Percentiles rank a stretch among this genome's conserved stretches.
Evolutionary conservation across 176 grass and related monocot species (phyloP).

Genomic region (Panicum miliaceum): DNA sequence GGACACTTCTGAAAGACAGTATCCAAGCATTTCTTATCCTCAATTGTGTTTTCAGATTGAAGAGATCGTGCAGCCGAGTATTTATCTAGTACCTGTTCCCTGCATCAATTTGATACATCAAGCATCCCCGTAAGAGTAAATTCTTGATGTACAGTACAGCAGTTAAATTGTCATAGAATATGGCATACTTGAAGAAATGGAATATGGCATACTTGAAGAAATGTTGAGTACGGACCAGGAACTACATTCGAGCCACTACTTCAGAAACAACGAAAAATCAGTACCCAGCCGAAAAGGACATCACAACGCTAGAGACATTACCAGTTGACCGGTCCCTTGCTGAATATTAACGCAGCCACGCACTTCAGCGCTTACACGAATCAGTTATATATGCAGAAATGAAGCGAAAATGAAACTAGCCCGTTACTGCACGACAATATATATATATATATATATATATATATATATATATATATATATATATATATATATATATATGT

Average conservation of each 20-base stretch:
- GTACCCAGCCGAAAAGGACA: not conserved
- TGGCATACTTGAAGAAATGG: not conserved
- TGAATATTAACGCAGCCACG: not conserved
- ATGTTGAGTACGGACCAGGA: not conserved
- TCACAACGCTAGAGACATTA: not conserved
- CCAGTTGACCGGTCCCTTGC: not conserved
- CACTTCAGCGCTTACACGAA: no score
- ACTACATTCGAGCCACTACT: not conserved
- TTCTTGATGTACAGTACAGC: not conserved
- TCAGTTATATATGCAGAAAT: no score
- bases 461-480: no score
- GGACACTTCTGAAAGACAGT: not conserved
- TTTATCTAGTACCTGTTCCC: no score
- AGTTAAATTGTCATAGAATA: not conserved
- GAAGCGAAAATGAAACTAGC: no score
- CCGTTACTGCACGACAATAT: no score
- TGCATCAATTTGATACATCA: not conserved
- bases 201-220: not conserved
- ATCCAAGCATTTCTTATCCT: no score
- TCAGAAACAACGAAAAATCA: not conserved
- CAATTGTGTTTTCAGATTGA: no score
- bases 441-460: no score
- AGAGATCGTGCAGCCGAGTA: no score
- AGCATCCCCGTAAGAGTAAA: not conserved
- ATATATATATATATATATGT: no score